Percentiles rank a stretch among this genome's conserved stretches.
Conservation (phyloP, 805 yeast species). For the Candida stauntonica region DNA sequence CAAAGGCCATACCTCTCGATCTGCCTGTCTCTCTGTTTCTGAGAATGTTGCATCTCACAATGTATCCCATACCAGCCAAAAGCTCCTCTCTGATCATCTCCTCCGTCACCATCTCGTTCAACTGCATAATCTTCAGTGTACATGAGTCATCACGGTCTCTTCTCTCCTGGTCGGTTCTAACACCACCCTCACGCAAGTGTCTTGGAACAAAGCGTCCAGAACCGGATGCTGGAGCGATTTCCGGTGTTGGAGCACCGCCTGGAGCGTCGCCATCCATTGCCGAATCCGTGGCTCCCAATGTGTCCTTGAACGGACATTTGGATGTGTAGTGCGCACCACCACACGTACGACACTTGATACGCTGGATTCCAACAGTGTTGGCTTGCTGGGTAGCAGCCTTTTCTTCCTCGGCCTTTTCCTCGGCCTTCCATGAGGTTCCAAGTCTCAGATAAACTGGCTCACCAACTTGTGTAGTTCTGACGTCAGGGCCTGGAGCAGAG, state of each 20-base stretch:
- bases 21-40: slow-evolving; percentile 91
- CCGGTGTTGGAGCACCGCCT: slow-evolving; percentile 17
- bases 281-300: slow-evolving; percentile 54
- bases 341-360: slow-evolving; percentile 80
- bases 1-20: slow-evolving; percentile 94
- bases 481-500: slow-evolving; percentile 80
- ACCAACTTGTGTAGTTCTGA: slow-evolving; percentile 82
- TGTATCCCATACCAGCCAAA: slow-evolving; percentile 59
- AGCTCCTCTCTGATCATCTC: slow-evolving; percentile 71
- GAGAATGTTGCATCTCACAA: slow-evolving; percentile 74
- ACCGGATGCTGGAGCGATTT: slow-evolving; percentile 35
- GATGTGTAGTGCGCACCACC: slow-evolving; percentile 90
- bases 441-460: slow-evolving; percentile 76
- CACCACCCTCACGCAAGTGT: slow-evolving; percentile 42
- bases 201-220: slow-evolving; percentile 61
- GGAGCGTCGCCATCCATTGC: slow-evolving; percentile 36
- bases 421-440: slow-evolving; percentile 72
- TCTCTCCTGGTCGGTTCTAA: slow-evolving; percentile 32
- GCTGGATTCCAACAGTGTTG: slow-evolving; percentile 41
- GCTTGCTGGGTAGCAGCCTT: slow-evolving; percentile 43
- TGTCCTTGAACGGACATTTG: slow-evolving; percentile 94
- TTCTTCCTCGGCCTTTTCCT: slow-evolving; percentile 66
- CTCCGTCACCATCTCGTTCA: slow-evolving; percentile 82
- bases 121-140: slow-evolving; percentile 86
- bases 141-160: slow-evolving; percentile 78